Base-by-base conservation (phyloP, 2,329 filamentous ascomycete species). In the Nemania sp. region DNA sequence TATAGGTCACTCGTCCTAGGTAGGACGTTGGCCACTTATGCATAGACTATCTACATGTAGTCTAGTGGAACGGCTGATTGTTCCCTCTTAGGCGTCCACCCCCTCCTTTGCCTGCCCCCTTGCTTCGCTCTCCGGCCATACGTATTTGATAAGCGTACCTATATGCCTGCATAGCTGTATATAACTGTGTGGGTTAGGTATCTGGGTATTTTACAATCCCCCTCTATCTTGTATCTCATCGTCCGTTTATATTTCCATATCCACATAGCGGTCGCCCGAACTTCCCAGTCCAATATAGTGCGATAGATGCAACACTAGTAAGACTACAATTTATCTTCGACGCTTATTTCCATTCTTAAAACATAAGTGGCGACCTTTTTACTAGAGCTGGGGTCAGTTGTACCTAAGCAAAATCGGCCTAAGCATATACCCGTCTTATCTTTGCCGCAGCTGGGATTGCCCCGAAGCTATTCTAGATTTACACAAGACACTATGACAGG, bases 401-500 rank as follows among this genome's bases (percentile, higher is more conserved):
- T 27, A 24, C 43, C 2, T 7, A 22, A 47, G 24, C 47, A 13
- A 24, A 27, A 15, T 29, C 24, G 6, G 26, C 24, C 26, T 49
- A 24, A 49, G 45, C 45, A 24, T 22, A 35, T 35, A 35, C 32
- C 32, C 32, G 32, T 49, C 20, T 49, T 49, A 13, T 49, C 45
- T 11, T 26, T 24, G 6, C 49, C 4, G 15, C 24, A 5, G 15
- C 24, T 5, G 38, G 38, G 38, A 18, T 41, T 41, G 5, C 38
- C 4, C 11, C 38, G 11, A 41, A 41, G 15, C 15, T 41, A 41
- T 41, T 41, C 15, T 2, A 15, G 32, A 24, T 45, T 20, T 35
- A 43, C 29, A 57, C 51, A 47, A 29, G 53, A 55, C 53, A 57
- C n/a, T 22, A 63, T 63, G 61, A 20, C 61, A 27, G 53, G 47